Conservation (phyloP, 2,329 filamentous ascomycete genomes). For the Fusarium longipes region DNA sequence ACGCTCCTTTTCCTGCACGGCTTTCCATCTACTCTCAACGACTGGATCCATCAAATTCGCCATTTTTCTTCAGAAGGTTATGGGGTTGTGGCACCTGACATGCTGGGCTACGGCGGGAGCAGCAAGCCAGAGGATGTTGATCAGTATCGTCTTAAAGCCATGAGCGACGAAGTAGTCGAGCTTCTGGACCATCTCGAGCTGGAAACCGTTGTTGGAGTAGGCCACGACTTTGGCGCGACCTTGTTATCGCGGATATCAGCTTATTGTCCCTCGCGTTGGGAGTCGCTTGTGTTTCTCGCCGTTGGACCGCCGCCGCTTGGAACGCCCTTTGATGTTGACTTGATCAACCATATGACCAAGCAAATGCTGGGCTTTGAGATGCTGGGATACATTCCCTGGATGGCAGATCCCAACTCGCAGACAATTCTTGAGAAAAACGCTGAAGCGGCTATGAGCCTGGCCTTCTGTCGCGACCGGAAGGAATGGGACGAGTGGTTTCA, state of each 20-base stretch:
- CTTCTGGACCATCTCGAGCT: slow-evolving; percentile 49
- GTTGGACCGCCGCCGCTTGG: slow-evolving; percentile 48
- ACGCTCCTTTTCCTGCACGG: slow-evolving; percentile 62
- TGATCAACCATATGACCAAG: slow-evolving; percentile 50
- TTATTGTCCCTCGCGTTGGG: slow-evolving; percentile 42
- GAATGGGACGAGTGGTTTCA: slow-evolving; percentile 46
- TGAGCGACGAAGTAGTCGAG: slow-evolving; percentile 50
- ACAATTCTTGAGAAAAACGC: slow-evolving; percentile 41
- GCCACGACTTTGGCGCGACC: slow-evolving; percentile 53
- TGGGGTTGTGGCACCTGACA: slow-evolving; percentile 57
- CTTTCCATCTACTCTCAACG: slow-evolving; percentile 58
- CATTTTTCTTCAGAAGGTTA: slow-evolving; percentile 53
- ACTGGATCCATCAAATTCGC: slow-evolving; percentile 56
- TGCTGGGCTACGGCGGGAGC: slow-evolving; percentile 54
- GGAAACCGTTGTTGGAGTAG: slow-evolving; percentile 56
- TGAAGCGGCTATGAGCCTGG: slow-evolving; percentile 44
- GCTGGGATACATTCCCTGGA: slow-evolving; percentile 50
- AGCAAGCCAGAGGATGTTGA: slow-evolving; percentile 46
- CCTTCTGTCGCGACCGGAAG: slow-evolving; percentile 44
- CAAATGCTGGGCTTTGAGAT: slow-evolving; percentile 46
- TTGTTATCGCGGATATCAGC: slow-evolving; percentile 47
- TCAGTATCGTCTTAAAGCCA: slow-evolving; percentile 48
- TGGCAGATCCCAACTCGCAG: slow-evolving; percentile 36
- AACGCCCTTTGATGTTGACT: slow-evolving; percentile 47
- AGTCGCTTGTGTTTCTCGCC: slow-evolving; percentile 45